Conservation (phyloP, 805 yeast species). For the Pichia heedii region DNA sequence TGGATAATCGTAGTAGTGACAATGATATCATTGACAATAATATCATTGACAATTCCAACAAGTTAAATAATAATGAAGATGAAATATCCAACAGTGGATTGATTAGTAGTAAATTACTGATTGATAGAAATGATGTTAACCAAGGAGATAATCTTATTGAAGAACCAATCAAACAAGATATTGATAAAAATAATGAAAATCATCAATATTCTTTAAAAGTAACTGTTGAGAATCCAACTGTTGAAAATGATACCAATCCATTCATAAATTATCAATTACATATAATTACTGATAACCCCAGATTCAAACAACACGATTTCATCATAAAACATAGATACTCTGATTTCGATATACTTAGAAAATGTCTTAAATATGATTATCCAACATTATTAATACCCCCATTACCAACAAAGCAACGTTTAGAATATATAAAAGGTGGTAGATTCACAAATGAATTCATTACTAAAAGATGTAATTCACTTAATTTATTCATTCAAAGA, state of each 20-base stretch:
- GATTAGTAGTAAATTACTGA: no score
- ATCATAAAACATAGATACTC: slow-evolving; percentile 73
- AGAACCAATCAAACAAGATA: not conserved
- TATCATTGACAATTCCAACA: not conserved
- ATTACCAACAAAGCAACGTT: slow-evolving; percentile 81
- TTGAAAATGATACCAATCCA: slow-evolving; percentile 70
- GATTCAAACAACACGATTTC: slow-evolving; percentile 36
- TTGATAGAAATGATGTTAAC: not conserved
- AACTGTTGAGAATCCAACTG: slow-evolving; percentile 49
- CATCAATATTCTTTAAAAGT: slow-evolving; percentile 21
- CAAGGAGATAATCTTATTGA: not conserved
- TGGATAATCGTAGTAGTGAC: not conserved
- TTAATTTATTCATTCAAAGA: slow-evolving; percentile 66
- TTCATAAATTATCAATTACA: slow-evolving; percentile 64
- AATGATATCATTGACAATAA: not conserved
- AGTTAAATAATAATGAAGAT: no score
- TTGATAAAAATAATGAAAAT: not conserved
- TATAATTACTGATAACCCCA: slow-evolving; percentile 55
- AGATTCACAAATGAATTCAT: slow-evolving; percentile 83
- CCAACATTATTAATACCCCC: slow-evolving; percentile 90
- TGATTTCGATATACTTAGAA: slow-evolving; percentile 74
- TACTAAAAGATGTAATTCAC: slow-evolving; percentile 67
- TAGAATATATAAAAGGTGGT: slow-evolving; percentile 91
- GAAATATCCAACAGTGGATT: no score
- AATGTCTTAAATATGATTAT: slow-evolving; percentile 63